phyloP scores from a whole-genome alignment of 148 eudicot genomes.

The Amaranthus hypochondriacus region DNA sequence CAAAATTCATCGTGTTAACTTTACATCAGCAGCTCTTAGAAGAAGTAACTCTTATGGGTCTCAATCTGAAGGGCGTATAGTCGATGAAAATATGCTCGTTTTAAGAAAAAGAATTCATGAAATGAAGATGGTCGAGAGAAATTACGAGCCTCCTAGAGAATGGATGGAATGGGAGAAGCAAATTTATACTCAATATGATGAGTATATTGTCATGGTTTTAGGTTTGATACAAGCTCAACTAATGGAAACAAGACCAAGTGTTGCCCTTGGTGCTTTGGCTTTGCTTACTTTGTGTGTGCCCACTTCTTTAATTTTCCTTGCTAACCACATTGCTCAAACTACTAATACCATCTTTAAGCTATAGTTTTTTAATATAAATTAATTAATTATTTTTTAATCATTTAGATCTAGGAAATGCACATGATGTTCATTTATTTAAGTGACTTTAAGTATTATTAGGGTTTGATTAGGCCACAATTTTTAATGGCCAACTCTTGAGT shows the following conservation, averaged over 20 bases:
- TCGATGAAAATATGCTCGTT: conserved; percentile 44
- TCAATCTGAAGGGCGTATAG: conserved; percentile 24
- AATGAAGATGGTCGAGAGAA: conserved; percentile 37
- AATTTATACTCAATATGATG: conserved; percentile 32
- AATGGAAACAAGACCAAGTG: conserved; percentile 39
- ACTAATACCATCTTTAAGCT: conserved; percentile 1
- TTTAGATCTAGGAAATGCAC: too few species aligned
- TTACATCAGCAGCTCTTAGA: conserved; percentile 18
- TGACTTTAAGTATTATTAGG: neutral
- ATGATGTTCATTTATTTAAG: too few species aligned
- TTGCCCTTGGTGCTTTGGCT: conserved; percentile 35
- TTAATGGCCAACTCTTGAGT: conserved; percentile 7
- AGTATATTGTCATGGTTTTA: conserved; percentile 28
- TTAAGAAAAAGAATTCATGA: conserved; percentile 44
- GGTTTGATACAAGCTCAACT: conserved; percentile 37
- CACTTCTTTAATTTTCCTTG: conserved; percentile 28
- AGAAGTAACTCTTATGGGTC: conserved; percentile 34
- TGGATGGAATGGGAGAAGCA: conserved; percentile 63
- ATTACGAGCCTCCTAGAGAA: conserved; percentile 37
- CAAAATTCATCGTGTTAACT: neutral
- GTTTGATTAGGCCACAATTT: conserved; percentile 18
- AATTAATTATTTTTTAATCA: too few species aligned
- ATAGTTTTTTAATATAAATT: neutral
- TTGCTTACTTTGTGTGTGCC: conserved; percentile 37
- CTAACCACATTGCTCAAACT: conserved; percentile 11